Evolutionary conservation across 2,329 filamentous ascomycete species (phyloP).

Genomic region (Fusarium proliferatum): DNA sequence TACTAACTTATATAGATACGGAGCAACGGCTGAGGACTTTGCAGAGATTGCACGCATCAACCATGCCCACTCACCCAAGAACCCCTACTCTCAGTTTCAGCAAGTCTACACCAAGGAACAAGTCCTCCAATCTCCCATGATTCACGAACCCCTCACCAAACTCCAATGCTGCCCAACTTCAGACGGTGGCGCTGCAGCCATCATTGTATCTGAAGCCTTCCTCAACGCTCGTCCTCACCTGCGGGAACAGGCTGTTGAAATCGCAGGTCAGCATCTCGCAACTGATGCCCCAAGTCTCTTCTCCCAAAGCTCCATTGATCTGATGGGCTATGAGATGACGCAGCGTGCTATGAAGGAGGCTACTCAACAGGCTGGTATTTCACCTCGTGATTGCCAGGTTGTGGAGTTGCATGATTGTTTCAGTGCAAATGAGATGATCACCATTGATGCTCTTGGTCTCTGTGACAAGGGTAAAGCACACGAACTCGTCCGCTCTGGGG

Average conservation of each 20-base stretch:
- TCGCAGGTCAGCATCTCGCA: conserved; percentile 88
- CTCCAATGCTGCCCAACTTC: conserved; percentile 99
- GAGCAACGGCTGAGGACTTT: conserved; percentile 86
- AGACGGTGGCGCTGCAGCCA: conserved; percentile 88
- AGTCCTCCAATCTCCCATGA: conserved; percentile 78
- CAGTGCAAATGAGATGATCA: conserved; percentile 92
- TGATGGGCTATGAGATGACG: conserved; percentile 91
- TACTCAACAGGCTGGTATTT: conserved; percentile 77
- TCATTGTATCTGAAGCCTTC: conserved; percentile 90
- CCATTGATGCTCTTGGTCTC: conserved; percentile 87
- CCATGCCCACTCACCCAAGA: conserved; percentile 89
- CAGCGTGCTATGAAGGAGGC: conserved; percentile 75
- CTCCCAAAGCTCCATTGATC: conserved; percentile 82
- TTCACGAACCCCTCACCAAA: conserved; percentile 90
- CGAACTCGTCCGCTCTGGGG: conserved; percentile 85
- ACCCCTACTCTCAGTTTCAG: conserved; percentile 98
- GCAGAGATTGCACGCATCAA: conserved; percentile 94
- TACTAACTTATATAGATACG: conserved; percentile 68
- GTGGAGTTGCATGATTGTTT: conserved; percentile 98
- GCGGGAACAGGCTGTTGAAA: conserved; percentile 82
- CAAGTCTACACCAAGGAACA: conserved; percentile 91
- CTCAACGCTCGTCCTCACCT: conserved; percentile 86
- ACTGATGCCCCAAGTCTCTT: conserved; percentile 86
- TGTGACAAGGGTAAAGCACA: conserved; percentile 85
- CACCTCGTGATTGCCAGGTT: conserved; percentile 77